A percentile compares a stretch with the other conserved stretches of the same genome.
Evolutionary conservation across 2,329 filamentous ascomycete species (phyloP).

Genomic region (Exophiala xenobiotica): DNA sequence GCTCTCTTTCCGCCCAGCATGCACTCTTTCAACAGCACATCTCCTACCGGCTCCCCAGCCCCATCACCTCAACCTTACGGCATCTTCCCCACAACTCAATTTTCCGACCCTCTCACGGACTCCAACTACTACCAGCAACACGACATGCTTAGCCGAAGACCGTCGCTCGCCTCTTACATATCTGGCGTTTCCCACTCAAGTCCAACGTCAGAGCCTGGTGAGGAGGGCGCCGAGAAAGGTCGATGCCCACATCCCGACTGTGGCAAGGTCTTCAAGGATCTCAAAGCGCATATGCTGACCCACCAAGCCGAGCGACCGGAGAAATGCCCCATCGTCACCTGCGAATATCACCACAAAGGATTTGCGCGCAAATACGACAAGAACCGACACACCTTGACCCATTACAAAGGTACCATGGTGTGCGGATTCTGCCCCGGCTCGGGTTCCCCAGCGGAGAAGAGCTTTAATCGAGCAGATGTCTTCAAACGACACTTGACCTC

Average conservation of each 20-base stretch:
- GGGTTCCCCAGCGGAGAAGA: conserved; percentile 86
- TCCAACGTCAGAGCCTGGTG: conserved; percentile 57
- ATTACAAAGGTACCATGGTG: conserved; percentile 97
- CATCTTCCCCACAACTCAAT: conserved; percentile 33
- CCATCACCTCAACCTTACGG: conserved; percentile 33
- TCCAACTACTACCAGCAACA: conserved; percentile 32
- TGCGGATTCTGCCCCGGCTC: conserved; percentile 91
- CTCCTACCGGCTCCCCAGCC: conserved; percentile 38
- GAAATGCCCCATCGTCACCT: conserved; percentile 89
- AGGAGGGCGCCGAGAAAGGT: conserved; percentile 63
- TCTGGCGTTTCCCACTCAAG: conserved; percentile 63
- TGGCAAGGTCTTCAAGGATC: conserved; percentile 81
- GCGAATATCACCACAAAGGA: conserved; percentile 88
- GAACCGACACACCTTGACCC: conserved; percentile 88
- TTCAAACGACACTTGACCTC: conserved; percentile 93
- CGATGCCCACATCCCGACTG: conserved; percentile 82
- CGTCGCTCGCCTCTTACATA: conserved; percentile 68
- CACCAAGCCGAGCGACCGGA: conserved; percentile 88
- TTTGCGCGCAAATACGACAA: conserved; percentile 97
- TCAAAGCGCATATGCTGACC: conserved; percentile 92
- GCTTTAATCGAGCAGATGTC: conserved; percentile 91
- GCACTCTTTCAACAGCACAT: conserved; percentile 26
- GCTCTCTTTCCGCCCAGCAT: conserved; percentile 36
- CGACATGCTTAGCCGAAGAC: conserved; percentile 28
- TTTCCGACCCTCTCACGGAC: conserved; percentile 27